Evolutionary conservation across 1,284 basidiomycete species (phyloP).

Genomic region (Leccinum pachyderme): DNA sequence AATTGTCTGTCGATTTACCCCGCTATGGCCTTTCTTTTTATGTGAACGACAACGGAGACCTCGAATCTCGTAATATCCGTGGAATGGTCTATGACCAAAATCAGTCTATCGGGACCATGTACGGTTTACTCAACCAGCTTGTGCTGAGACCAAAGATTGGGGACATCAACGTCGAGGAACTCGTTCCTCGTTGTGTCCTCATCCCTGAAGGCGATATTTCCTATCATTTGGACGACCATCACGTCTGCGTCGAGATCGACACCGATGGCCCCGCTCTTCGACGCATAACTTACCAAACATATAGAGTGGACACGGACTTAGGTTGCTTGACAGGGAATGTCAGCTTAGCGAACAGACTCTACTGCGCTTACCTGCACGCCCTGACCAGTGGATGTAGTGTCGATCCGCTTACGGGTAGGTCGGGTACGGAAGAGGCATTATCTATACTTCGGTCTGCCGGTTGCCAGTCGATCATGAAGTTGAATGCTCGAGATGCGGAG

Average conservation of each 20-base stretch:
- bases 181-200: background rate
- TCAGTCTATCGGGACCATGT: conserved; percentile 1
- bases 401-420: conserved; percentile 45
- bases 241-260: conserved; percentile 28
- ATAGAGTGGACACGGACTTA: conserved; percentile 39
- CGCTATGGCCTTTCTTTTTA: conserved; percentile 40
- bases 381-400: conserved; percentile 40
- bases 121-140: background rate
- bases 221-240: conserved; percentile 22
- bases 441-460: conserved; percentile 37
- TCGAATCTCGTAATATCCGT: conserved; percentile 26
- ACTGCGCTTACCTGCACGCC: conserved; percentile 45
- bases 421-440: conserved; percentile 49
- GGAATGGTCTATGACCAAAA: conserved; percentile 1
- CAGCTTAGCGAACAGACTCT: conserved; percentile 38
- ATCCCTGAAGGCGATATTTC: conserved; percentile 13
- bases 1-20: conserved; percentile 39
- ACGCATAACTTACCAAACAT: conserved; percentile 35
- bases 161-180: background rate
- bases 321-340: conserved; percentile 38
- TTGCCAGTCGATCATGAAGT: conserved; percentile 40
- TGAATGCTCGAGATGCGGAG: conserved; percentile 28
- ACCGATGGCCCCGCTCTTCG: conserved; percentile 5
- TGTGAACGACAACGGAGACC: conserved; percentile 24
- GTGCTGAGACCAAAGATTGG: background rate